Percentiles rank a stretch among this genome's conserved stretches.
phyloP scores from a whole-genome alignment of 2,329 filamentous ascomycete species.

The Penicillium vulpinum region DNA sequence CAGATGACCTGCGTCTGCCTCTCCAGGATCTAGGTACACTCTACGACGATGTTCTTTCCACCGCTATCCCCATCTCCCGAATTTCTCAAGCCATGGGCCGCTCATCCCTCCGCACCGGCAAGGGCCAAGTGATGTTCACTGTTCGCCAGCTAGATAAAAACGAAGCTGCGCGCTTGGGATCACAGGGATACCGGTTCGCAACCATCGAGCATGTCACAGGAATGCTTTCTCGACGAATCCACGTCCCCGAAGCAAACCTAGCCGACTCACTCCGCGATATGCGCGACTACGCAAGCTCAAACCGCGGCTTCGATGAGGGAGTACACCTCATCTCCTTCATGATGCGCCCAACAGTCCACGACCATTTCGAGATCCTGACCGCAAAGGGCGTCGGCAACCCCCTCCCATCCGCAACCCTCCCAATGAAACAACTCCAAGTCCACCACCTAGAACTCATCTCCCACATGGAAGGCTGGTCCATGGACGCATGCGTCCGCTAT shows the following conservation, averaged over 20 bases:
- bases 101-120: conserved; percentile 48
- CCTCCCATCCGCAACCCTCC: conserved; percentile 60
- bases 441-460: conserved; percentile 58
- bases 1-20: conserved; percentile 63
- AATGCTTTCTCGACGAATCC: conserved; percentile 70
- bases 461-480: conserved; percentile 44
- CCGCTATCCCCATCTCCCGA: conserved; percentile 49
- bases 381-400: conserved; percentile 58
- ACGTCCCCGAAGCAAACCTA: conserved; percentile 66
- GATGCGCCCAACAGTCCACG: conserved; percentile 51
- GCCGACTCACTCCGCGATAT: conserved; percentile 63
- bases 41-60: conserved; percentile 74
- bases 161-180: conserved; percentile 65
- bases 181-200: conserved; percentile 77
- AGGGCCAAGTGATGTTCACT: conserved; percentile 78
- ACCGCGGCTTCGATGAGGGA: conserved; percentile 35
- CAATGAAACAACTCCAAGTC: conserved; percentile 54
- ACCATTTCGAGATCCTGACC: conserved; percentile 65
- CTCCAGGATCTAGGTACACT: conserved; percentile 66
- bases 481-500: conserved; percentile 38
- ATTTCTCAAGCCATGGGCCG: conserved; percentile 31
- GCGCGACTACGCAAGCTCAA: conserved; percentile 53
- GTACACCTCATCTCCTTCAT: conserved; percentile 48
- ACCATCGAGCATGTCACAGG: conserved; percentile 66
- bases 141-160: conserved; percentile 62